These are phyloP conservation scores for Solanum corneliomulleri DNA, from an alignment of 257 asterid genomes.

Conservation along the genomic window DNA sequence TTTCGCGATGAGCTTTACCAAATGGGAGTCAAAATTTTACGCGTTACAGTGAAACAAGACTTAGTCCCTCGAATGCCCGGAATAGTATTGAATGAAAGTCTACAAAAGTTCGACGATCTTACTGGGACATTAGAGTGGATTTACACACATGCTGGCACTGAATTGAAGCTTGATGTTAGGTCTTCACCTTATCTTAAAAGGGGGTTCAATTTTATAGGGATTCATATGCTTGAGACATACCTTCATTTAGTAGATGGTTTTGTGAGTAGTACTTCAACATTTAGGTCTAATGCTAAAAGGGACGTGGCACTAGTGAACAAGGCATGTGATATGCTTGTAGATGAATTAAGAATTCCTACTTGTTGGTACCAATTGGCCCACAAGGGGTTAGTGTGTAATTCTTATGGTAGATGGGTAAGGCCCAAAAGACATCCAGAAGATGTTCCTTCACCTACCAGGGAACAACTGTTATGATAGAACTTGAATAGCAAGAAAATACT, in stretches of 20 bases:
- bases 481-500: too few species aligned
- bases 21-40: constrained; percentile 46
- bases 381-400: constrained; percentile 48
- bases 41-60: constrained; percentile 51
- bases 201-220: constrained; percentile 46
- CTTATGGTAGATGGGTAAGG: constrained; percentile 65
- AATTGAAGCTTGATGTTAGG: constrained; percentile 43
- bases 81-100: constrained; percentile 50
- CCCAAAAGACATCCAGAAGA: constrained; percentile 58
- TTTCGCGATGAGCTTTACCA: constrained; percentile 58
- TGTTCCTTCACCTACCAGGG: constrained; percentile 21
- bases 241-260: constrained; percentile 67
- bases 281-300: constrained; percentile 48
- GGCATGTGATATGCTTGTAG: constrained; percentile 63
- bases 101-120: constrained; percentile 51
- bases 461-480: too few species aligned
- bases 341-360: constrained; percentile 61
- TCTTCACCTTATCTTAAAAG: constrained; percentile 47
- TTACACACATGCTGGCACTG: constrained; percentile 67
- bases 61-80: constrained; percentile 67
- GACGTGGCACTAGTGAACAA: constrained; percentile 72
- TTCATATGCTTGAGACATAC: constrained; percentile 70
- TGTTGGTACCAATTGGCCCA: constrained; percentile 62
- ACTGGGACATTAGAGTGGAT: constrained; percentile 71
- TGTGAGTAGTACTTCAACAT: constrained; percentile 17